A percentile compares a stretch with the other conserved stretches of the same genome.
Evolutionary conservation across 495 filamentous ascomycete species (phyloP).

Genomic region (Lichenothelia convexa): DNA sequence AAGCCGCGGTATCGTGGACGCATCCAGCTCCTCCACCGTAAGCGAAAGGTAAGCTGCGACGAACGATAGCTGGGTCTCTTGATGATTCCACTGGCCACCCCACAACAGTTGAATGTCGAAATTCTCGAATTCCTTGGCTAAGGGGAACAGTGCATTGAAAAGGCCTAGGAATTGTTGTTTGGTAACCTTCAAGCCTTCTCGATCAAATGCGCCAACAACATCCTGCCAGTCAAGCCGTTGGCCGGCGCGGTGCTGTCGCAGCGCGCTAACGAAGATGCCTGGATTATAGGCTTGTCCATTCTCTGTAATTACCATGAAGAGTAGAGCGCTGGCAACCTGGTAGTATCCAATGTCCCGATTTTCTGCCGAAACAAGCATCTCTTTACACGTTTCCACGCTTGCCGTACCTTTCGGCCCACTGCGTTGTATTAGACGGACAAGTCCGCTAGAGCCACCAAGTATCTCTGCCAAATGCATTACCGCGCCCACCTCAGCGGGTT

Average conservation of each 20-base stretch:
- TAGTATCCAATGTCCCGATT: slow-evolving; percentile 57
- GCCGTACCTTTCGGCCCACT: slow-evolving; percentile 45
- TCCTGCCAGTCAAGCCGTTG: slow-evolving; percentile 60
- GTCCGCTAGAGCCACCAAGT: slow-evolving; percentile 40
- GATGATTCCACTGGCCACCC: slow-evolving; percentile 77
- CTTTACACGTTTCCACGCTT: slow-evolving; percentile 33
- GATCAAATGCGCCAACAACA: slow-evolving; percentile 69
- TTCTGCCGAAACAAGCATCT: slow-evolving; percentile 46
- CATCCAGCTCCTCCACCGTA: slow-evolving; percentile 55
- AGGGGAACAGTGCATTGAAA: slow-evolving; percentile 52
- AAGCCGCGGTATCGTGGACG: slow-evolving; percentile 61
- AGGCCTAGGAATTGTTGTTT: slow-evolving; percentile 62
- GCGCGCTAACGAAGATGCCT: slow-evolving; percentile 49
- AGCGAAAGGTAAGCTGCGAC: slow-evolving; percentile 61
- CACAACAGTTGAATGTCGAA: slow-evolving; percentile 72
- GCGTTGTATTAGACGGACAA: slow-evolving; percentile 62
- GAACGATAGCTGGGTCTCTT: slow-evolving; percentile 77
- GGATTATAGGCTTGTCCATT: slow-evolving; percentile 49
- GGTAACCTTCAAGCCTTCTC: slow-evolving; percentile 53
- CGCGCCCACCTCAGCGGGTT: slow-evolving; percentile 54
- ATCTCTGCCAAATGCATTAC: slow-evolving; percentile 57
- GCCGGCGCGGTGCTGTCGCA: slow-evolving; percentile 34
- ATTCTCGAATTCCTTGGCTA: slow-evolving; percentile 40
- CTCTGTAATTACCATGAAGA: slow-evolving; percentile 62
- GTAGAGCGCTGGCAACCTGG: slow-evolving; percentile 62